These are phyloP conservation scores for Anisogramma anomala DNA, from an alignment of 2,329 filamentous ascomycete genomes.

Conservation along the genomic window DNA sequence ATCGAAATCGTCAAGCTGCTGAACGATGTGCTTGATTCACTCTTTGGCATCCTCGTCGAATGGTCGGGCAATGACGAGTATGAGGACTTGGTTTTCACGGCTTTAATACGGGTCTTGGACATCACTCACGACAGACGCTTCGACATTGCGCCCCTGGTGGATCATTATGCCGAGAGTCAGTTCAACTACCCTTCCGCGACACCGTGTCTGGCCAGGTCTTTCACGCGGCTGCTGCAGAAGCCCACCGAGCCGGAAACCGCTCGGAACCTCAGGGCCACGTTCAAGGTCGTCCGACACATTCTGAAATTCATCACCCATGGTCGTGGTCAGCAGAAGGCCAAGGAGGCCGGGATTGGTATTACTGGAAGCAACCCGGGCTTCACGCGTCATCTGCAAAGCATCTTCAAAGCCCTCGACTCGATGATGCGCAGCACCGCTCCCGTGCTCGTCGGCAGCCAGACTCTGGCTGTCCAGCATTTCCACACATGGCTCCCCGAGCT, in stretches of 20 bases:
- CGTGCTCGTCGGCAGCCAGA: slow-evolving; percentile 85
- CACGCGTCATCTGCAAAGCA: slow-evolving; percentile 67
- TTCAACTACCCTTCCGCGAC: slow-evolving; percentile 94
- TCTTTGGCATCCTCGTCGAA: slow-evolving; percentile 86
- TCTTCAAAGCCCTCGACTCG: slow-evolving; percentile 80
- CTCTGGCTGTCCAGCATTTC: slow-evolving; percentile 88
- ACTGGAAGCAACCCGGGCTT: slow-evolving; percentile 63
- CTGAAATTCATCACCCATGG: slow-evolving; percentile 92
- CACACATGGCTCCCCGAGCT: slow-evolving; percentile 96
- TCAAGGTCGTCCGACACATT: slow-evolving; percentile 89
- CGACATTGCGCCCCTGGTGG: slow-evolving; percentile 80
- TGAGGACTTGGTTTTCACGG: slow-evolving; percentile 85
- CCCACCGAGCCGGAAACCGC: slow-evolving; percentile 75
- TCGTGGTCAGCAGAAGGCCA: slow-evolving; percentile 72
- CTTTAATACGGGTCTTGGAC: slow-evolving; percentile 76
- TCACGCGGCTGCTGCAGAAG: slow-evolving; percentile 69
- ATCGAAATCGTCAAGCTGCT: slow-evolving; percentile 96
- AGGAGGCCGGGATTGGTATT: slow-evolving; percentile 78
- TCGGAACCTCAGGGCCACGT: slow-evolving; percentile 74
- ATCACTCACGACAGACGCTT: slow-evolving; percentile 93
- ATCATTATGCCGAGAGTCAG: slow-evolving; percentile 75
- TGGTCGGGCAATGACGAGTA: slow-evolving; percentile 85
- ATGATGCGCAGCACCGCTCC: slow-evolving; percentile 84
- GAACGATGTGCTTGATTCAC: slow-evolving; percentile 74
- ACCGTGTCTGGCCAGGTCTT: slow-evolving; percentile 75